Conservation (phyloP, 371 early-diverging fungal species). For the Fennellomyces sp. region DNA sequence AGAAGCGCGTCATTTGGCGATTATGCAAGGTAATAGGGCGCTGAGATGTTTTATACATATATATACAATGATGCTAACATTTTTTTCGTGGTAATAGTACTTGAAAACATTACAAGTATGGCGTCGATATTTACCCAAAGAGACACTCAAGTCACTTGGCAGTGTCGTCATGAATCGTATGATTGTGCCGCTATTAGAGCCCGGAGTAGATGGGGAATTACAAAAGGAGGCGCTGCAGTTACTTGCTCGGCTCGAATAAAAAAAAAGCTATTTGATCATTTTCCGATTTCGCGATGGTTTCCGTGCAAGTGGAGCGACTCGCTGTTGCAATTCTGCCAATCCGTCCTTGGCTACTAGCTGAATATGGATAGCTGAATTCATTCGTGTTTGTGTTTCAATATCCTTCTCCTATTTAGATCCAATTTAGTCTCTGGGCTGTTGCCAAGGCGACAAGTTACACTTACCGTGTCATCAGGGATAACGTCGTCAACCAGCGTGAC, state of each 20-base stretch:
- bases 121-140: slow-evolving; percentile 32
- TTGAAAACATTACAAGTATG: slow-evolving; percentile 31
- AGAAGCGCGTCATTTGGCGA: slow-evolving; percentile 37
- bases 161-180: slow-evolving; percentile 23
- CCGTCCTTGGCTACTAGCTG: slow-evolving; percentile 37
- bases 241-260: slow-evolving; percentile 17
- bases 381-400: slow-evolving; percentile 33
- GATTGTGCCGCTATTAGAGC: slow-evolving; percentile 30
- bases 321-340: slow-evolving; percentile 28
- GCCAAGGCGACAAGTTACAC: background rate
- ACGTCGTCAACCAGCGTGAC: slow-evolving; percentile 58
- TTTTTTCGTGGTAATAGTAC: slow-evolving; percentile 13
- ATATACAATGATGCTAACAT: background rate
- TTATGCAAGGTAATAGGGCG: slow-evolving; percentile 30
- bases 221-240: slow-evolving; percentile 19
- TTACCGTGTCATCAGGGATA: slow-evolving; percentile 53
- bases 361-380: slow-evolving; percentile 46
- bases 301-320: slow-evolving; percentile 27
- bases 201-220: slow-evolving; percentile 17
- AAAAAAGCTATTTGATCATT: slow-evolving; percentile 10
- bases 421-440: background rate
- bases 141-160: slow-evolving; percentile 20
- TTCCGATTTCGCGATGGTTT: slow-evolving; percentile 39
- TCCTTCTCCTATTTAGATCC: slow-evolving; percentile 34
- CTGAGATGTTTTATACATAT: background rate